Evolutionary conservation across 1,139 yeast genomes (phyloP), one percentile per base, ranked within the genome.

Genomic region (Debaryomycetaceae sp.): DNA sequence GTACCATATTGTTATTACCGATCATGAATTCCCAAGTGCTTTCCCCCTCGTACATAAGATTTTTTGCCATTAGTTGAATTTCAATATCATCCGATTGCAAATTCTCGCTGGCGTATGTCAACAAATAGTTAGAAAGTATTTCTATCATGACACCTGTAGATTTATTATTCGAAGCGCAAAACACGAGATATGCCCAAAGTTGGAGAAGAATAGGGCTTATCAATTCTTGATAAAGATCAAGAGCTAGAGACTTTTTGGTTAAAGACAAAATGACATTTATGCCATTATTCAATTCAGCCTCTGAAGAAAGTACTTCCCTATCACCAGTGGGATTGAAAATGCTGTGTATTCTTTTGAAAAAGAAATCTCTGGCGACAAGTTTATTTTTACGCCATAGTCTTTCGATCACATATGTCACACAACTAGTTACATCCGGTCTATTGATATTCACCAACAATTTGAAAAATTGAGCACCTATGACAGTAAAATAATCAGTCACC

Each of bases 181-280:
- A 84, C 26, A 77, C 59, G 31, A 73, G 63, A 51, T 83, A 81
- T 1, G 77, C 67, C 95, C 96, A 88, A 16, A 87, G 42, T 1
- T 73, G 56, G 34, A 72, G 45, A 30, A 73, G 32, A 22, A 83
- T 63, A 1, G 76, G 81, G 13, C 59, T 48, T 38, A 81, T 68
- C 5, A 81, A 45, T 6, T 61, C 67, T 16, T 48, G 47, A 14
- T 76, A 51, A 6, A 86, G 59, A 2, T 73, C 76, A 0, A 58
- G 49, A 1, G 73, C 51, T n/a, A 68, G 58, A 2, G 73, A 67
- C 46, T 75, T 79, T 51, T 79, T 79, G 0, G 84, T 63, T 9
- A 87, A 51, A 0, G 92, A 79, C 1, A 84, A 63, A 13, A 84
- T 51, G 0, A 83, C 88, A 55, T 83, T 83, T n/a, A 85, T 63